phyloP scores from a whole-genome alignment of 164 flowering plant species.

The Umbellularia californica region DNA sequence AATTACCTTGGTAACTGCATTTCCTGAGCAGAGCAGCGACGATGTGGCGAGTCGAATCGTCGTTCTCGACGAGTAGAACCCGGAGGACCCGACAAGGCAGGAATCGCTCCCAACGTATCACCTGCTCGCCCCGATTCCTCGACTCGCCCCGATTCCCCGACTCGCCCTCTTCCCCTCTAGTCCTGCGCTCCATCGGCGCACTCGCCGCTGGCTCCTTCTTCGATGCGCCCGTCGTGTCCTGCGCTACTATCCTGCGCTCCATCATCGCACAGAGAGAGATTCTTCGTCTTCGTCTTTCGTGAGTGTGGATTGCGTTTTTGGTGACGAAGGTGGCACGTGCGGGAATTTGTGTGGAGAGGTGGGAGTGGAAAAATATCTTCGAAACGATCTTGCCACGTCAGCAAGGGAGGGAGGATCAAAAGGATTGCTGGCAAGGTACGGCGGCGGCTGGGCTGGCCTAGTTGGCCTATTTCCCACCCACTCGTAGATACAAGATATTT shows the following conservation, averaged over 20 bases:
- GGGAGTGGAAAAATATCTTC: conserved; percentile 18
- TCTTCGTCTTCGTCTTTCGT: not conserved
- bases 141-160: not conserved
- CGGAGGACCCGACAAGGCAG: conserved; percentile 50
- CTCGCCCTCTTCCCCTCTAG: not conserved
- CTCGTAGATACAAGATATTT: conserved; percentile 3
- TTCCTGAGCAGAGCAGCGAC: conserved; percentile 69
- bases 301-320: not conserved
- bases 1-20: conserved; percentile 69
- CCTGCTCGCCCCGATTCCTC: conserved; percentile 2
- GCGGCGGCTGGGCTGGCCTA: not conserved
- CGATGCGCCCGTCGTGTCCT: not conserved
- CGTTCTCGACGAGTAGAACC: conserved; percentile 71
- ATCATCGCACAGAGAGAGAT: not conserved
- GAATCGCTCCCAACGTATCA: conserved; percentile 66
- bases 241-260: conserved; percentile 8
- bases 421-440: not conserved
- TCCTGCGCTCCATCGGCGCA: conserved; percentile 1
- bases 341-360: conserved; percentile 6
- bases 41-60: conserved; percentile 72
- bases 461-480: conserved; percentile 10
- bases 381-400: conserved; percentile 11
- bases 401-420: conserved; percentile 2
- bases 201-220: not conserved
- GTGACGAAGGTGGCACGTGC: conserved; percentile 4